Evolutionary conservation across 352 stramenopile genomes (phyloP), one percentile per base, ranked within the genome.

Genomic region (Globisporangium carolinianum): DNA sequence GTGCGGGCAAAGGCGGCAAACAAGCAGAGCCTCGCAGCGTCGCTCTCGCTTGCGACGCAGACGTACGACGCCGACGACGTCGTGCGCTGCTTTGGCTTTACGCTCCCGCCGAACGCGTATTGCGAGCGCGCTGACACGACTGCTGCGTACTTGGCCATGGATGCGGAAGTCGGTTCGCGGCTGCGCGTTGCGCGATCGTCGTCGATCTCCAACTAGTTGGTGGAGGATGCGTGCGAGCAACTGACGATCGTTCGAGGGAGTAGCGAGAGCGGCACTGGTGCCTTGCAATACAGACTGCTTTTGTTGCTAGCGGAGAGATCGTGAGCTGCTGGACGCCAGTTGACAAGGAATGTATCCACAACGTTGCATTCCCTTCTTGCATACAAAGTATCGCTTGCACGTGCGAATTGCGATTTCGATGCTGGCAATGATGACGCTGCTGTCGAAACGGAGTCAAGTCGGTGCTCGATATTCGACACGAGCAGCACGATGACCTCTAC

Each of bases 61-160:
- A 62, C 73, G 18, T 69, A 79, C 53, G 78, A 90, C 61, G 62
- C 66, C 0, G 71, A 91, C 9, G 81, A 91, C 53, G 67, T 89
- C 24, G 73, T 93, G 55, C 82, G 80, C 52, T 87, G 78, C 62
- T 89, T 88, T 60, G 83, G 69, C 37, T 89, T 89, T 57, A 71
- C 87, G 52, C 63, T 92, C 55, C 83, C 83, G 1, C 35, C 68
- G 38, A 91, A 90, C 60, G 80, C 67, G 38, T 92, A 92, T 61
- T 89, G 80, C 63, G 83, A 92, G 47, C 83, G 83, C 37, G 83
- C 83, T 4, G 83, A 92, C 68, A 91, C 80, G 4, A 86, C 79
- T 35, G 59, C 75, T 10, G 83, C 83, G 6, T 92, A 90, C 63
- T 66, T 68, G 52, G 83, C 80, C 36, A 92, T 92, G 76, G 69